Percentiles rank a stretch among this genome's conserved stretches.
These are phyloP conservation scores for Candida michaelii DNA, from an alignment of 805 yeast genomes.

Conservation along the genomic window DNA sequence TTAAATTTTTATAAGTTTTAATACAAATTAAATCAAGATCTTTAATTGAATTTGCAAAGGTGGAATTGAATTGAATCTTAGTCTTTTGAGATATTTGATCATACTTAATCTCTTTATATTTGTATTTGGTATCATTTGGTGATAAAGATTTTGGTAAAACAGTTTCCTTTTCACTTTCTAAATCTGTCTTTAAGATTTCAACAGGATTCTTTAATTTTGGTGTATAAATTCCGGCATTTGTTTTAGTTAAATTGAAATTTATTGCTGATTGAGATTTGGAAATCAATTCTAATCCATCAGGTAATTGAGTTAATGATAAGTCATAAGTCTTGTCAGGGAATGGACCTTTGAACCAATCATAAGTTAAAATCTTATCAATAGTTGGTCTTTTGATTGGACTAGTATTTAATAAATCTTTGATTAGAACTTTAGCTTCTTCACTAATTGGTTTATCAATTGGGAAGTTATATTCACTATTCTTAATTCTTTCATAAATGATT, in stretches of 20 bases:
- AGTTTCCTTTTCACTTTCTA: conserved; percentile 66
- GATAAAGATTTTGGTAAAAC: conserved; percentile 87
- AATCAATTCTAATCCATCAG: conserved; percentile 54
- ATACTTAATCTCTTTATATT: conserved; percentile 71
- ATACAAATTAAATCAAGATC: conserved; percentile 36
- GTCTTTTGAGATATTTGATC: conserved; percentile 28
- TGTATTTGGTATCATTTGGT: conserved; percentile 86
- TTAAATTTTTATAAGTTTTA: conserved; percentile 39
- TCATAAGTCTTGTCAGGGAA: conserved; percentile 74
- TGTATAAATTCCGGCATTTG: conserved; percentile 59
- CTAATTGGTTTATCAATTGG: conserved; percentile 72
- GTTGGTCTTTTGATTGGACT: conserved; percentile 83
- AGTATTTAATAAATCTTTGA: conserved; percentile 68
- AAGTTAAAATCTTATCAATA: conserved; percentile 72
- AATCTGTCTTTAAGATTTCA: conserved; percentile 65
- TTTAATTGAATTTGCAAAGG: conserved; percentile 37
- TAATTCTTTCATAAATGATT: conserved; percentile 88
- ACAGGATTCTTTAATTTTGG: conserved; percentile 60
- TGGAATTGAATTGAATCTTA: conserved; percentile 40
- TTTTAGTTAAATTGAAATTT: conserved; percentile 67
- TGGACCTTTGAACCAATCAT: conserved; percentile 84
- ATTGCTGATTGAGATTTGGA: conserved; percentile 60
- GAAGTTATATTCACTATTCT: conserved; percentile 73
- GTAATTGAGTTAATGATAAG: conserved; percentile 61
- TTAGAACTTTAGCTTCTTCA: conserved; percentile 68